Evolutionary conservation across 306 rosid genomes (phyloP), one percentile per base, ranked within the genome.

Genomic region (Pueraria montana): DNA sequence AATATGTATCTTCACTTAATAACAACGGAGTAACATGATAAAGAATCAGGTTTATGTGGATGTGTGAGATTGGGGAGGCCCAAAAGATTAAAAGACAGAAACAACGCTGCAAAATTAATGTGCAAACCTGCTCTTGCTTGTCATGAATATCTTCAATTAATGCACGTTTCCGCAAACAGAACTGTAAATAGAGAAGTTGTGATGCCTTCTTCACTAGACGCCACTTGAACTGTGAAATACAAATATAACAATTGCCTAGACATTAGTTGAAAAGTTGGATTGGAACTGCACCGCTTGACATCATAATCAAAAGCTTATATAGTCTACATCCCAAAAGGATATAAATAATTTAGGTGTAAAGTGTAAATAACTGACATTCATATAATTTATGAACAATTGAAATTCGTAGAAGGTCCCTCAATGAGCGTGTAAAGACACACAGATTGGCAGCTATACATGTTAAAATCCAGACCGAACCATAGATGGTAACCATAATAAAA

Each of bases 81-180:
- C 24, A 67, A 76, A 63, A 27, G 53, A 62, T 78, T 48, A 52
- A 68, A 68, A 34, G 48, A 68, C 68, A 46, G 52, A 40, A 6
- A 70, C 27, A 36, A 34, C 45, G 16, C 50, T 7, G 14, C 20
- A 74, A 76, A 74, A 42, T 78, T 10, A 75, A 71, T 68, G 63
- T n/a, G 18, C 88, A 82, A 86, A 95, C 98, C 98, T 92, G 98
- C 80, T 69, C 97, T 83, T 95, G 98, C 76, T 90, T 95, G 88
- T 86, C 98, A 68, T 93, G 80, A 80, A 95, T 75, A 21, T 93
- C 98, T 87, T 95, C 93, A 52, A 95, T 87, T 70, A 95, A 21
- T 50, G 90, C 93, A 32, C 98, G 98, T 78, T 91, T 95, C 92
- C 88, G 92, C 95, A 95, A 82, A 55, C 94, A 89, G 26, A 93